phyloP scores from a whole-genome alignment of 306 rosid genomes.

The Psophocarpus tetragonolobus region DNA sequence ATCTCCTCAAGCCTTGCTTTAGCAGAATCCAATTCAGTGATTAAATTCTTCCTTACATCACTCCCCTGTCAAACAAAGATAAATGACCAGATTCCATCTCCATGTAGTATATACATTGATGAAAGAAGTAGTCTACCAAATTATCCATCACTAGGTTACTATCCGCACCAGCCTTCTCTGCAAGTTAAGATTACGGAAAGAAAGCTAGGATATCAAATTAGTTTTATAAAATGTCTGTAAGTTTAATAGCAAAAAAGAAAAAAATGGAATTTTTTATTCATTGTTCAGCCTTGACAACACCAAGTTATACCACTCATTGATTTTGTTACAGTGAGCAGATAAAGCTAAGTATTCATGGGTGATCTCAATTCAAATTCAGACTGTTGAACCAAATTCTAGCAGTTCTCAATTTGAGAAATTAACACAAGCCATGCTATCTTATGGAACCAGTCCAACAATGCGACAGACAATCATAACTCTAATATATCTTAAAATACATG shows the following conservation, averaged over 20 bases:
- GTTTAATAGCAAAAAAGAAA: background rate
- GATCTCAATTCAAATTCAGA: background rate
- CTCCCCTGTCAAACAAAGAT: constrained; percentile 55
- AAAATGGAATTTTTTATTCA: background rate
- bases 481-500: background rate
- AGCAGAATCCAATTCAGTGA: constrained; percentile 62
- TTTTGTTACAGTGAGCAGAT: background rate
- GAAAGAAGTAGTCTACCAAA: constrained; percentile 48
- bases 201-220: constrained; percentile 12
- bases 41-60: constrained; percentile 50
- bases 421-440: background rate
- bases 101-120: constrained; percentile 6
- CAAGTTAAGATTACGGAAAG: constrained; percentile 21
- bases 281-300: constrained; percentile 10
- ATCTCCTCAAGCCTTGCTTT: constrained; percentile 67
- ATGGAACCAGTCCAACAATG: background rate
- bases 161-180: constrained; percentile 50
- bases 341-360: background rate
- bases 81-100: constrained; percentile 32
- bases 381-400: background rate
- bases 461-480: constrained; percentile 1
- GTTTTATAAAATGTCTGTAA: constrained; percentile 19
- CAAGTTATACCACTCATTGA: background rate
- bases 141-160: constrained; percentile 37
- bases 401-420: constrained; percentile 4